These are phyloP conservation scores for Neopestalotiopsis sp. DNA, from an alignment of 2,329 filamentous ascomycete species.

Conservation along the genomic window DNA sequence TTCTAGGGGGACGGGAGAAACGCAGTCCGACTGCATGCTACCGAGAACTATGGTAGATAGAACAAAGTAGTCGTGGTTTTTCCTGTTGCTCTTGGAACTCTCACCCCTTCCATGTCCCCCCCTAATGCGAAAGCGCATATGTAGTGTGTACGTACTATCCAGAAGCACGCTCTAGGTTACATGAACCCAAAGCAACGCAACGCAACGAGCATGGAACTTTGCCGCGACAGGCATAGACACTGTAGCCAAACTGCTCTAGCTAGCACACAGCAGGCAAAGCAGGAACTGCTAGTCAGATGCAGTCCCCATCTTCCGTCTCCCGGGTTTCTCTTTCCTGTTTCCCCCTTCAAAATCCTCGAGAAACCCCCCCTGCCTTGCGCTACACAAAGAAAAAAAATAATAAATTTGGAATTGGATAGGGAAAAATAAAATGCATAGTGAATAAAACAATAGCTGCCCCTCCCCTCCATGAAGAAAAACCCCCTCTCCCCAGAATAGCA, in stretches of 20 bases:
- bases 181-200: not conserved
- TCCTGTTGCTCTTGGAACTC: too few species aligned
- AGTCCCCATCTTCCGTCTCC: conserved; percentile 10
- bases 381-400: conserved; percentile 3
- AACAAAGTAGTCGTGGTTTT: too few species aligned
- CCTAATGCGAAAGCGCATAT: too few species aligned
- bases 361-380: not conserved
- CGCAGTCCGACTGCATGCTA: not conserved
- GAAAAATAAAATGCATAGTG: not conserved
- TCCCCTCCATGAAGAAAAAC: not conserved
- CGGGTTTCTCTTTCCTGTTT: not conserved
- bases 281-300: not conserved
- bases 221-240: not conserved
- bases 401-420: not conserved
- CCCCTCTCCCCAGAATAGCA: not conserved
- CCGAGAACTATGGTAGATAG: not conserved
- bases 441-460: not conserved
- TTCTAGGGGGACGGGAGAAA: not conserved
- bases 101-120: too few species aligned
- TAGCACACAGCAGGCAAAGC: not conserved
- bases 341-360: not conserved
- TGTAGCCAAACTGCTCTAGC: not conserved
- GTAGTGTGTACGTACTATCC: too few species aligned
- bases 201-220: not conserved
- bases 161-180: not conserved